Evolutionary conservation across 1,284 basidiomycete genomes (phyloP), one percentile per base, ranked within the genome.

Genomic region (Fomitopsis schrenkii): DNA sequence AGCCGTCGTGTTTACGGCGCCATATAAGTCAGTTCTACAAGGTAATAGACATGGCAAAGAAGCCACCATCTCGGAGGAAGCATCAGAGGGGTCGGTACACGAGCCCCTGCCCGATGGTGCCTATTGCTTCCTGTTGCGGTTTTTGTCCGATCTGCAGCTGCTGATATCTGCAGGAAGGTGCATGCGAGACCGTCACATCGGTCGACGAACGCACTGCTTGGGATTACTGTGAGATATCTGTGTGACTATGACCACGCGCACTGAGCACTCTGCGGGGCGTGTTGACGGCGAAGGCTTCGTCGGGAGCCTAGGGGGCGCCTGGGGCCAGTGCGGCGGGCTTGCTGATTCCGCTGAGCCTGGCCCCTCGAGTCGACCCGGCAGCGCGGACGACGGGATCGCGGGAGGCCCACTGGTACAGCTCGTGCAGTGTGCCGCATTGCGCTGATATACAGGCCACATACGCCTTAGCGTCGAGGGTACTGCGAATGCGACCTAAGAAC

Each of bases 1-100:
- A 26, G 17, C 33, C 22, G 15, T 28, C 42, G 57, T 17, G 22
- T 12, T 19, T 40, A 2, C 12, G 35, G 5, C 10, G 3, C 48
- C 58, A 19, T 40, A 35, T 59, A 53, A 28, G 53, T 53, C 59
- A 59, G 33, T 30, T 40, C 19, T 40, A 59, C 42, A 59, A 55
- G 59, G 59, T 59, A 59, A 55, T 59, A 59, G 53, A 53, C 50
- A 38, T 55, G 22, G 19, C 53, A 45, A 12, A 17, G 59, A 59
- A 59, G 59, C 53, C 48, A 3, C 48, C 48, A 17, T 46, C 22
- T 46, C 48, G 30, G 50, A 41, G 48, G 52, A 54, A 54, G 19
- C 52, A 22, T 40, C 52, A 33, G 52, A 54, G 17, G 36, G 52
- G 19, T 38, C 17, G 36, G n/a, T 26, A 38, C 35, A 26, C 38